A percentile compares a stretch with the other conserved stretches of the same genome.
Conservation (phyloP, 1,284 basidiomycete genomes). For the Megacollybia platyphylla region DNA sequence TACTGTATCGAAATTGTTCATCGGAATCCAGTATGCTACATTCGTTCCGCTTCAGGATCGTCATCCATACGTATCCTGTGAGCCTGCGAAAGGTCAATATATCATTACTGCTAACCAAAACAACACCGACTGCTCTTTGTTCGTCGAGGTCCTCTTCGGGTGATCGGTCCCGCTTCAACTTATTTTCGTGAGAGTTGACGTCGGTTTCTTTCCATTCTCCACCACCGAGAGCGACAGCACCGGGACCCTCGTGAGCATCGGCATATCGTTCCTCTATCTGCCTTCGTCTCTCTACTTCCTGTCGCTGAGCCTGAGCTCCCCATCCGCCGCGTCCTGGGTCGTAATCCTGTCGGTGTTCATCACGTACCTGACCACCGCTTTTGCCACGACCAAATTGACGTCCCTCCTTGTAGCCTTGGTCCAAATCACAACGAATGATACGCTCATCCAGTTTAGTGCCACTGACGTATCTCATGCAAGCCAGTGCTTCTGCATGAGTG, state of each 20-base stretch:
- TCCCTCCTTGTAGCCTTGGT: slow-evolving; percentile 96
- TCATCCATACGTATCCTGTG: slow-evolving; percentile 51
- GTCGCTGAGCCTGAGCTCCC: slow-evolving; percentile 79
- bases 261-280: slow-evolving; percentile 86
- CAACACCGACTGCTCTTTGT: slow-evolving; percentile 18
- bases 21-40: slow-evolving; percentile 24
- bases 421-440: slow-evolving; percentile 95
- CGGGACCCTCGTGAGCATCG: slow-evolving; percentile 69
- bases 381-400: slow-evolving; percentile 95
- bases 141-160: slow-evolving; percentile 15
- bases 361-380: slow-evolving; percentile 91
- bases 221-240: slow-evolving; percentile 75
- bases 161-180: not conserved
- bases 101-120: not conserved
- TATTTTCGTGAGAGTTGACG: slow-evolving; percentile 16
- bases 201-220: slow-evolving; percentile 70
- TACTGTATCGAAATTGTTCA: too few species aligned
- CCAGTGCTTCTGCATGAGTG: slow-evolving; percentile 87
- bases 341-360: slow-evolving; percentile 96
- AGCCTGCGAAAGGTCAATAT: slow-evolving; percentile 16
- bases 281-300: slow-evolving; percentile 69
- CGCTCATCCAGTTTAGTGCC: slow-evolving; percentile 99
- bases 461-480: slow-evolving; percentile 87
- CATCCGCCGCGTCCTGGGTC: slow-evolving; percentile 93
- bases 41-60: slow-evolving; percentile 47